phyloP scores from a whole-genome alignment of 129 eudicot species.

The Cynara cardunculus region DNA sequence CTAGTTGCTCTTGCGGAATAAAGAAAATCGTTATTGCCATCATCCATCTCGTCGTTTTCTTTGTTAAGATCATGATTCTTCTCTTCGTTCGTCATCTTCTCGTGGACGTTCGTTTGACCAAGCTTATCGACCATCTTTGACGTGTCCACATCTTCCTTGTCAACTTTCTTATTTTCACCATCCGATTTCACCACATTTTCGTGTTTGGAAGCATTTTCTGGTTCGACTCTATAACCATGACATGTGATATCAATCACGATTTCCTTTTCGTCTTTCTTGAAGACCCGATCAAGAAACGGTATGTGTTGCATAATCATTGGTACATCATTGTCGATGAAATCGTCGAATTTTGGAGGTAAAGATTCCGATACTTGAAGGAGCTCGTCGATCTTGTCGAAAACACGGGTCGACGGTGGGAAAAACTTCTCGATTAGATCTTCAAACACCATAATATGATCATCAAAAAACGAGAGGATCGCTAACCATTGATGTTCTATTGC shows the following conservation, averaged over 20 bases:
- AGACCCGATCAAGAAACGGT: constrained; percentile 43
- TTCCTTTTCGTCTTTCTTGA: constrained; percentile 51
- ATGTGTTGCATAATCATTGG: constrained; percentile 34
- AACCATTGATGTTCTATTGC: constrained; percentile 33
- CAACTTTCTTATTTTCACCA: background rate
- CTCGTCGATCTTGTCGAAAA: constrained; percentile 47
- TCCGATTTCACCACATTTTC: constrained; percentile 10
- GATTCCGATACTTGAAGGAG: constrained; percentile 32
- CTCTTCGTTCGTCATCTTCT: constrained; percentile 12
- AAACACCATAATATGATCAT: constrained; percentile 49
- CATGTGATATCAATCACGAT: constrained; percentile 44
- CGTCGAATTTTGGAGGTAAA: constrained; percentile 45
- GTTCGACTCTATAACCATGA: constrained; percentile 26
- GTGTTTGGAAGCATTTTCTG: background rate
- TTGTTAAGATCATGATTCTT: background rate
- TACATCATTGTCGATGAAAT: constrained; percentile 22
- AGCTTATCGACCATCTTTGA: background rate
- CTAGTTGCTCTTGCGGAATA: background rate
- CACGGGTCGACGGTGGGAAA: constrained; percentile 39
- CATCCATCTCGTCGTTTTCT: constrained; percentile 24
- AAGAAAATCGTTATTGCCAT: constrained; percentile 5
- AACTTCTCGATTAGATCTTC: constrained; percentile 34
- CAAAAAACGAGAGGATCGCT: constrained; percentile 41
- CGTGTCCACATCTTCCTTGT: background rate
- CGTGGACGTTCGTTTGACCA: constrained; percentile 11